phyloP scores from a whole-genome alignment of 2,329 filamentous ascomycete genomes.

The Scytalidium sp. region DNA sequence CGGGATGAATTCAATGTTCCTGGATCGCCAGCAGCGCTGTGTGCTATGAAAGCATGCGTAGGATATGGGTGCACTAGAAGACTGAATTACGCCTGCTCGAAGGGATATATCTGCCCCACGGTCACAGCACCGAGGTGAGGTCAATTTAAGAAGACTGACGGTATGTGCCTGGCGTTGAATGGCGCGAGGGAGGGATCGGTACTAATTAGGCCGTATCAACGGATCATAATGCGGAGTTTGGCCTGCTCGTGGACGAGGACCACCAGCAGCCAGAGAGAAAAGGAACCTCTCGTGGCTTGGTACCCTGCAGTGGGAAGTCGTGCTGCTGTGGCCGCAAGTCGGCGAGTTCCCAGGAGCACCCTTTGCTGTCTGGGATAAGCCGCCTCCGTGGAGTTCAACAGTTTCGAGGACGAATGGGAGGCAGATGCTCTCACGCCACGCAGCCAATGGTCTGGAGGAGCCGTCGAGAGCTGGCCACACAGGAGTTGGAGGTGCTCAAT shows the following conservation, averaged over 20 bases:
- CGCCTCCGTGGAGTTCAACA: slow-evolving; percentile 20
- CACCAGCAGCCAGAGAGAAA: slow-evolving; percentile 8
- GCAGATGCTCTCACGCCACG: slow-evolving; percentile 19
- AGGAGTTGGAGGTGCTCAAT: neutral
- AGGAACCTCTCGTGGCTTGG: slow-evolving; percentile 21
- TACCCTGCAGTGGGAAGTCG: slow-evolving; percentile 16
- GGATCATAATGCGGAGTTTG: neutral
- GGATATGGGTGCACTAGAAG: neutral
- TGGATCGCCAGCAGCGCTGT: too few relatives aligned
- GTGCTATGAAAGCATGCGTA: too few relatives aligned
- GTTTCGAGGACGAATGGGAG: slow-evolving; percentile 21
- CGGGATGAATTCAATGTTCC: neutral
- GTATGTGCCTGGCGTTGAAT: slow-evolving; percentile 18
- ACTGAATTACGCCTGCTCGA: neutral
- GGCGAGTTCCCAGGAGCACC: slow-evolving; percentile 9
- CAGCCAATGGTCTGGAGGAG: slow-evolving; percentile 17
- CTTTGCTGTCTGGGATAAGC: slow-evolving; percentile 19
- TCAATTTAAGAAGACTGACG: slow-evolving; percentile 18
- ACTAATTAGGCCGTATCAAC: neutral
- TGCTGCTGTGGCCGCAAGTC: slow-evolving; percentile 25
- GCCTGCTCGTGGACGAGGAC: neutral
- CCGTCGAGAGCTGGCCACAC: slow-evolving; percentile 3
- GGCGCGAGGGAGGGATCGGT: slow-evolving; percentile 10
- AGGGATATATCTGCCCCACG: neutral
- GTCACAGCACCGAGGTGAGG: slow-evolving; percentile 7